Evolutionary conservation across 2,329 filamentous ascomycete genomes (phyloP), one percentile per base, ranked within the genome.

Genomic region (Magnaporthiopsis poae): DNA sequence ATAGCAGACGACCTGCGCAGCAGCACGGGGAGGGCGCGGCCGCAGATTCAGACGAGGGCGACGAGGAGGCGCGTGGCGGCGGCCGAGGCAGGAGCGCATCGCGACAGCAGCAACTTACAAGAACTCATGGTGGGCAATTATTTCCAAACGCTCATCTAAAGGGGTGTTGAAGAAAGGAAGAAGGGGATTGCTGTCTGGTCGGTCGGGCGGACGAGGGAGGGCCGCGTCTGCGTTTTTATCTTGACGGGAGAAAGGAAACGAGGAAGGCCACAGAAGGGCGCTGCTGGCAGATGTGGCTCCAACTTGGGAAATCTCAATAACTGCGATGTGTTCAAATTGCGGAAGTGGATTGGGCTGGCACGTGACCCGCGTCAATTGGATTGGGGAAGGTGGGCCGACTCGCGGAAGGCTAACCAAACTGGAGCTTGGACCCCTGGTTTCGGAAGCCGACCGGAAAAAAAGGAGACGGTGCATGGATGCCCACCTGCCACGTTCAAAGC

Each of bases 111-210:
- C 60, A 64, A 83, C 81, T 84, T 79, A 84, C 81, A 77, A 75
- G 81, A 83, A 81, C 81, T 83, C 81, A 84, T 84, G 76, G 72
- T 82, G 80, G 77, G 75, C 72, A 68, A 71, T 71, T 68, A 69
- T 68, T 67, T 64, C 66, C 31, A 67, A 60, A 31, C 64, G 64
- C 66, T 69, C 66, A 68, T 68, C 67, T 64, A 67, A 67, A 67
- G 67, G 68, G 68, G 70, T 71, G 69, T 71, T 64, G 65, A 68
- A 69, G 68, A 69, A 66, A 66, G 67, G 69, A 71, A 66, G 73
- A 75, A 72, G 73, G 74, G 73, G 74, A 74, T 74, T 73, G 73
- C 75, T 73, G 76, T 71, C 72, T 68, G 46, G 31, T 31, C 31
- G 31, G 46, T 21, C 18, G 21, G 46, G 18, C 46, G 46, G 46